Evolutionary conservation across 495 filamentous ascomycete genomes (phyloP), one percentile per base, ranked within the genome.

Genomic region (Talaromyces proteolyticus): DNA sequence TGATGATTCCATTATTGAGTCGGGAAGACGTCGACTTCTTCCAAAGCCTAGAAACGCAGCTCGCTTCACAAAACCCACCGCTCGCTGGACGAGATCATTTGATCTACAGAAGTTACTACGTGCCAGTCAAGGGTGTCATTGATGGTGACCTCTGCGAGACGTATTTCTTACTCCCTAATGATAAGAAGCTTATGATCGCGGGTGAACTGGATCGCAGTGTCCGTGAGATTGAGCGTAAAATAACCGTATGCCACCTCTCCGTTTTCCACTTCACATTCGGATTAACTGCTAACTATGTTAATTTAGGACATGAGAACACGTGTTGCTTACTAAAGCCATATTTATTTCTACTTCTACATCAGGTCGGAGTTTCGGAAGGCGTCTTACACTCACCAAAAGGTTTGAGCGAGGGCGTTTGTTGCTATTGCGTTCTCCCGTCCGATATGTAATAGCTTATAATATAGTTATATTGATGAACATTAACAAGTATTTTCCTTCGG

Each of bases 121-220:
- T 86, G n/a, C 94, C 94, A 1, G 89, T 93, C 12, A 99, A 99
- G 76, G 89, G 89, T 0, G 82, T 95, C 22, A 94, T 99, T 61
- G 94, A 99, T 66, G 94, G 94, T n/a, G 94, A 99, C 73, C 73
- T 99, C 52, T 95, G 91, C 61, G 94, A 99, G 74, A 78, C 88
- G 59, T 99, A 89, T 64, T 79, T 86, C 45, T 64, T 91, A 42
- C 70, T 97, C 52, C 76, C 86, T 25, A 85, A 80, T 52, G 90
- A 96, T 60, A 88, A 85, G 70, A 95, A 95, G 77, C 82, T 88
- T 68, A 91, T 87, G 83, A 94, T 97, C 75, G 92, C 91, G 2
- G 90, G 76, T 40, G 91, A 96, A 65, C 69, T 97, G 55, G 92
- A 95, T 69, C 82, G 93, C 52, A 90, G 85, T 37, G 87, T 95